These are phyloP conservation scores for Backusella liffmaniae DNA, from an alignment of 192 early-diverging fungal genomes.

Conservation along the genomic window DNA sequence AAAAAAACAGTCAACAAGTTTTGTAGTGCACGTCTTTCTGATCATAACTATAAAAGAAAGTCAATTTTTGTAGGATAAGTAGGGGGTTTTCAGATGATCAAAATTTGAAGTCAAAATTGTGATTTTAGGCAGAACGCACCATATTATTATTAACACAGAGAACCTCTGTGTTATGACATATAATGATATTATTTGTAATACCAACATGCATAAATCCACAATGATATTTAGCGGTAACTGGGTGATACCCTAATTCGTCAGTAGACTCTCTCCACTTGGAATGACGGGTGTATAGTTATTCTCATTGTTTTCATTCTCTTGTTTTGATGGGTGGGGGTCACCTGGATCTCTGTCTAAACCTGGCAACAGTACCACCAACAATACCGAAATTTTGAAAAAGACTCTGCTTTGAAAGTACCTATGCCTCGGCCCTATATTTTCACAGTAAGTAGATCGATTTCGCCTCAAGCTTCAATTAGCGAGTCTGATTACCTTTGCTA, in stretches of 20 bases:
- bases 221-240: slow-evolving; percentile 29
- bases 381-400: slow-evolving; percentile 25
- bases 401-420: slow-evolving; percentile 15
- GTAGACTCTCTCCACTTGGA: not conserved
- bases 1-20: too few species aligned
- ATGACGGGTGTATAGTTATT: slow-evolving; percentile 10
- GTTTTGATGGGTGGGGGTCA: not conserved
- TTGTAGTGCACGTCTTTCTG: too few species aligned
- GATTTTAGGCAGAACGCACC: too few species aligned
- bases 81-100: too few species aligned
- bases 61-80: too few species aligned
- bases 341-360: slow-evolving; percentile 18
- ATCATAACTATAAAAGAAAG: too few species aligned
- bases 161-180: slow-evolving; percentile 22
- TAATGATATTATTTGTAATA: slow-evolving; percentile 25
- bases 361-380: slow-evolving; percentile 29
- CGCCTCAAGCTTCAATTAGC: slow-evolving; percentile 10
- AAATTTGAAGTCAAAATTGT: too few species aligned
- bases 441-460: too few species aligned
- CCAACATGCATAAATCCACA: slow-evolving; percentile 29
- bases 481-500: slow-evolving; percentile 34
- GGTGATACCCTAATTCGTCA: slow-evolving; percentile 21
- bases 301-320: slow-evolving; percentile 16
- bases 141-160: not conserved
- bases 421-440: slow-evolving; percentile 14